Evolutionary conservation across 257 asterid species (phyloP), one percentile per base, ranked within the genome.

Genomic region (Asclepias syriaca): DNA sequence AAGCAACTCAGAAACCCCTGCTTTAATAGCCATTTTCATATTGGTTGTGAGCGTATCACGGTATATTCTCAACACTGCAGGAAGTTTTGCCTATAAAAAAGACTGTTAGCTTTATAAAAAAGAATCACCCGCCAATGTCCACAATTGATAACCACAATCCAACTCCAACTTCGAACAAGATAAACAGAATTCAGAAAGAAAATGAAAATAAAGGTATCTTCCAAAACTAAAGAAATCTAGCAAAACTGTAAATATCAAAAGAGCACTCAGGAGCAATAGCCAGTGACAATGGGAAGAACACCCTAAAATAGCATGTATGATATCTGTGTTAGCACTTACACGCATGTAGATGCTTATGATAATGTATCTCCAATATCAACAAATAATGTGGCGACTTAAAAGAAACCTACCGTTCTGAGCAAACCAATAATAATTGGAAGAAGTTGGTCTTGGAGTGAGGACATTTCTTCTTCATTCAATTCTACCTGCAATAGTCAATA

Each of bases 361-460:
- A 16, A 61, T 8, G 13, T 37, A 27, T 27, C 43, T 59, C 6
- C 49, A 64, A 18, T 37, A 64, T 19, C 24, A 63, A 32, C 45
- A 61, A 32, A 61, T 3, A 0, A 64, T 64, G 43, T 19, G 65
- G 40, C 19, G 5, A 24, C 40, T 59, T 9, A 40, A 57, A 57
- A 57, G 54, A 68, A 54, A 81, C 97, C 86, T 85, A 92, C 98
- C 51, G 99, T 94, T 87, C 97, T 86, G 74, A 94, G 97, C 85
- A 94, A 86, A 78, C 99, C 99, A 83, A 94, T 88, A 74, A 90
- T 81, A 79, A 91, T 85, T 70, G 99, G 98, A 77, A 94, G 98
- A 79, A 94, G 92, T 80, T 85, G 95, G 74, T 91, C 99, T 69
- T 84, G 89, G 70, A 91, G 87, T 82, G 87, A 83, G 46, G 89